Base-by-base conservation (phyloP, 208 protist species). In the Crithidia thermophila region DNA sequence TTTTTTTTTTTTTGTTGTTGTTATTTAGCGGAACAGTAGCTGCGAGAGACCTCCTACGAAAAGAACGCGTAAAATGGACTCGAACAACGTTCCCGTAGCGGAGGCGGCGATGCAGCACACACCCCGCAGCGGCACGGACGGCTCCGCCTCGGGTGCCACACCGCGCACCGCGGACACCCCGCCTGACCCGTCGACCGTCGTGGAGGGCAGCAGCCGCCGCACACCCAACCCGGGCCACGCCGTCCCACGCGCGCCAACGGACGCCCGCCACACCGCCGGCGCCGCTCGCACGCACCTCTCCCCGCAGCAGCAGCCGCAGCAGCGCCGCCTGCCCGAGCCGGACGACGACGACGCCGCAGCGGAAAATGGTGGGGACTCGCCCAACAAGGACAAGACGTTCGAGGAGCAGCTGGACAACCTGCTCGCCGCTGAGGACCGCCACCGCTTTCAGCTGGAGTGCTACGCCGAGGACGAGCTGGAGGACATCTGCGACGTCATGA, bases 401-500 rank as follows among this genome's bases (percentile, higher is more conserved):
- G 46, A 51, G 25, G 66, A 63, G 57, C 66, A 34, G 20, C 30
- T 72, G n/a, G 67, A 72, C 46, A 28, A 62, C n/a, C 51, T 76
- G 13, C 30, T 75, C 8, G 39, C 57, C 2, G 42, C 30, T 13
- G 66, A 81, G 65, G 68, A 66, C 31, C 68, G 63, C 21, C 20
- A 63, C 20, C 75, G 80, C 14, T 72, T 72, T 21, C 53, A 78
- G 10, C 57, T 85, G 11, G 75, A 75, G 61, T 61, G 70, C 37
- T 37, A 76, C 50, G 79, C 67, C 10, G 50, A 69, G 30, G 64
- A 60, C 25, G 68, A 67, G 37, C 33, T 82, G 49, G 72, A 79
- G 25, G 60, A 75, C 11, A 67, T 85, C 13, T 85, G 80, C 51
- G 80, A 85, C 34, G 49, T 67, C 2, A 82, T 85, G 80, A 69